Evolutionary conservation across 805 yeast species (phyloP), one percentile per base, ranked within the genome.

Genomic region (Pichia thaimueangensis): DNA sequence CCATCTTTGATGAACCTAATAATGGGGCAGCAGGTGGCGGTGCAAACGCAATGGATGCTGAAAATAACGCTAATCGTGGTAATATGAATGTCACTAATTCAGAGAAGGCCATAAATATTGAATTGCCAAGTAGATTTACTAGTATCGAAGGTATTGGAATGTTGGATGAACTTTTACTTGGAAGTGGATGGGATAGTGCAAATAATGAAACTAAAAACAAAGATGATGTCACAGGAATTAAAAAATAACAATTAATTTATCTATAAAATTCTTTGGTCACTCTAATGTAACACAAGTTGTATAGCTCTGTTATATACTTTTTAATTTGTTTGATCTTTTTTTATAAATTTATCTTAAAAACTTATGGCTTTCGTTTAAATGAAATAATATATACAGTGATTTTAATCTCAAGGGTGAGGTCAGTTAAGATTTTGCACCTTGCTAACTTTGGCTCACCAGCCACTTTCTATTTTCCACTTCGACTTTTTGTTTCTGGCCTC

Each of bases 131-230:
- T 16, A 29, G 46, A 22, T 24, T 43, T 20, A 33, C 42, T 4
- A 43, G 46, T 35, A 24, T 19, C 13, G 38, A 25, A 11, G 41
- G 46, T 9, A 29, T 43, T 23, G 46, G 47, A 9, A 39, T 39
- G 43, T 17, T 43, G 10, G 47, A 43, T 29, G 47, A 43, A 33
- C 27, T 43, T 20, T 17, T 43, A 16, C 37, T 43, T 43, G 46
- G 46, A 16, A 41, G 45, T 28, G 40, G 40, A n/a, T 41, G 45
- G 45, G 45, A 36, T 29, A 27, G 16, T 21, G 30, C 37, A 5
- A 28, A 27, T 19, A 20, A 12, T 21, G 35, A n/a, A 16, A 23
- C 19, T 23, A 19, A 9, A 15, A 30, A 30, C 15, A 12, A 21
- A 10, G 20, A 34, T n/a, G 30, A 11, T 7, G 22, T 4, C 30